Conservation (phyloP, 2,329 filamentous ascomycete genomes). For the Cladophialophora exuberans region DNA sequence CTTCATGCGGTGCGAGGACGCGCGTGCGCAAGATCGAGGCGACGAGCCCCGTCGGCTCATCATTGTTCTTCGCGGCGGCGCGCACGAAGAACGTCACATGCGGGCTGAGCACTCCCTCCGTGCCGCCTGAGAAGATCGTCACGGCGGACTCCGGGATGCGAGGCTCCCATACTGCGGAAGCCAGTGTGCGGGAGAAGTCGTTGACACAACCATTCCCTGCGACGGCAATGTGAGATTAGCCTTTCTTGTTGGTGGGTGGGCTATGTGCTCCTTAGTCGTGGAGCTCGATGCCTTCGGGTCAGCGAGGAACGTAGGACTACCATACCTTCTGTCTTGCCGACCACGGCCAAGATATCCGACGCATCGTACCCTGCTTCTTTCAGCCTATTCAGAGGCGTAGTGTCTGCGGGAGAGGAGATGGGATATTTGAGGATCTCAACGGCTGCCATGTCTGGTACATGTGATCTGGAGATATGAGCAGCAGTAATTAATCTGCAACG, state of each 20-base stretch:
- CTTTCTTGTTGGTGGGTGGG: too few species aligned
- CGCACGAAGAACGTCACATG: conserved; percentile 39
- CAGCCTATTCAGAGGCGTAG: conserved; percentile 35
- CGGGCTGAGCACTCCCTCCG: conserved; percentile 39
- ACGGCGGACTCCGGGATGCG: conserved; percentile 36
- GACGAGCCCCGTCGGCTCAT: conserved; percentile 28
- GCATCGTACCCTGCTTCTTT: conserved; percentile 36
- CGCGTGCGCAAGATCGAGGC: conserved; percentile 37
- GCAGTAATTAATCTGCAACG: background rate
- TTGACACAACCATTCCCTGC: conserved; percentile 42
- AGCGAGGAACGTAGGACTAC: background rate
- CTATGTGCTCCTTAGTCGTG: background rate
- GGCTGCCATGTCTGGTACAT: conserved; percentile 34
- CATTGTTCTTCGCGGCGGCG: conserved; percentile 14
- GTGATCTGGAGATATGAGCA: too few species aligned
- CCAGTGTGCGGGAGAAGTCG: conserved; percentile 40
- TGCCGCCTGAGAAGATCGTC: conserved; percentile 40
- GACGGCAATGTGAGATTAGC: background rate
- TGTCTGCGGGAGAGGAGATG: conserved; percentile 38
- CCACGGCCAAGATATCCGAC: conserved; percentile 36
- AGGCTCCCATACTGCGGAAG: conserved; percentile 38
- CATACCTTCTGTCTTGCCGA: conserved; percentile 40
- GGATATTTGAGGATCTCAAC: conserved; percentile 40
- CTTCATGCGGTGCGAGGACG: conserved; percentile 35
- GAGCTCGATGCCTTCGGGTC: background rate